These are phyloP conservation scores for Colletotrichum falcatum DNA, from an alignment of 2,329 filamentous ascomycete species.

Conservation along the genomic window DNA sequence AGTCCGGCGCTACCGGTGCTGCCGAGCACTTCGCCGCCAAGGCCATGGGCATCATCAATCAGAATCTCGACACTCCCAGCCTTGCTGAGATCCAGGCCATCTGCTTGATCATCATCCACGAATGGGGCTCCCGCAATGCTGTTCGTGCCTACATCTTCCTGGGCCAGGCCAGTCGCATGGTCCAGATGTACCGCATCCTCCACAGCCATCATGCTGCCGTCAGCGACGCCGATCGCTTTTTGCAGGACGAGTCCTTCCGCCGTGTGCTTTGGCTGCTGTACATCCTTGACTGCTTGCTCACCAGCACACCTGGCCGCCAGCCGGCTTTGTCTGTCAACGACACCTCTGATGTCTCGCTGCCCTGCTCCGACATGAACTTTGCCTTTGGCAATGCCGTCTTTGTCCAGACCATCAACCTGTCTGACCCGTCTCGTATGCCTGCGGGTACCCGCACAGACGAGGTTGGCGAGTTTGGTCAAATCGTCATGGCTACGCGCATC, in stretches of 20 bases:
- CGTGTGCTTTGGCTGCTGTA: slow-evolving; percentile 73
- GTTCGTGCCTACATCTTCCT: slow-evolving; percentile 73
- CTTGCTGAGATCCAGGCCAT: slow-evolving; percentile 72
- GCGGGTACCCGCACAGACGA: slow-evolving; percentile 58
- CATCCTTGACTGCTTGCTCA: slow-evolving; percentile 72
- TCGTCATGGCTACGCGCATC: slow-evolving; percentile 69
- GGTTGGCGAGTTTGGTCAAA: slow-evolving; percentile 72
- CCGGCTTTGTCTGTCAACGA: slow-evolving; percentile 67
- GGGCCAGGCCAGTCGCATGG: slow-evolving; percentile 72
- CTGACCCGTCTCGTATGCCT: slow-evolving; percentile 54
- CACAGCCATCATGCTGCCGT: slow-evolving; percentile 63
- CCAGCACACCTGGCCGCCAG: slow-evolving; percentile 70
- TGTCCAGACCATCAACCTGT: slow-evolving; percentile 65
- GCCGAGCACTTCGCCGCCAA: slow-evolving; percentile 71
- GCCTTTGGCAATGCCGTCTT: slow-evolving; percentile 71
- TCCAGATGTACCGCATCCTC: slow-evolving; percentile 72
- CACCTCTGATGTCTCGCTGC: slow-evolving; percentile 66
- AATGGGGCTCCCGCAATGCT: slow-evolving; percentile 72
- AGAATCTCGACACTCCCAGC: slow-evolving; percentile 69
- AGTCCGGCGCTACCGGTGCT: slow-evolving; percentile 61
- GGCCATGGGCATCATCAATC: slow-evolving; percentile 67
- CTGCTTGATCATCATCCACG: slow-evolving; percentile 71
- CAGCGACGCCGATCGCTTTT: slow-evolving; percentile 67
- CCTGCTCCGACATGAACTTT: slow-evolving; percentile 72
- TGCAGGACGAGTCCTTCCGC: slow-evolving; percentile 71